Evolutionary conservation across 768 basidiomycete genomes (phyloP).

Genomic region (Strobilomyces dryophilus): DNA sequence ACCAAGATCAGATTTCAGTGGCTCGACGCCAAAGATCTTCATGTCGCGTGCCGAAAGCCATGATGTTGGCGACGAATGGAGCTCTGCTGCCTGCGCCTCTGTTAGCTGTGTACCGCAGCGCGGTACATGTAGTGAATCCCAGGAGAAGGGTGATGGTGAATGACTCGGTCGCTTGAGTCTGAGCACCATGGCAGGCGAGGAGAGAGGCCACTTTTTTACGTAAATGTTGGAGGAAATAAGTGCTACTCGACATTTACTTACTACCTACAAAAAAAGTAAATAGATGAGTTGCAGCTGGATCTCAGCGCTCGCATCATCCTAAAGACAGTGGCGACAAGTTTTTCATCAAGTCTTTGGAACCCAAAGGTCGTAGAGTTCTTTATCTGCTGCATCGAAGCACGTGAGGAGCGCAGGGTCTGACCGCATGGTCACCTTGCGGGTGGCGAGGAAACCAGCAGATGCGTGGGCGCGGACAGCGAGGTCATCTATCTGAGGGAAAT

Average conservation of each 20-base stretch:
- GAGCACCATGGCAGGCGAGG: slow-evolving; percentile 32
- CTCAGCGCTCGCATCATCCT: background rate
- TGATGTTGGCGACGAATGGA: slow-evolving; percentile 73
- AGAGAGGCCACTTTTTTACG: slow-evolving; percentile 11
- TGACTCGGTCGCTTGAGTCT: slow-evolving; percentile 41
- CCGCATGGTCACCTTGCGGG: slow-evolving; percentile 46
- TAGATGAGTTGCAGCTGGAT: background rate
- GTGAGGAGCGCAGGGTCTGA: slow-evolving; percentile 64
- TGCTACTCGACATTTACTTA: background rate
- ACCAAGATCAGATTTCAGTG: slow-evolving; percentile 64
- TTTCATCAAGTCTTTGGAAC: slow-evolving; percentile 38
- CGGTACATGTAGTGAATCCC: slow-evolving; percentile 44
- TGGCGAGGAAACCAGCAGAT: slow-evolving; percentile 22
- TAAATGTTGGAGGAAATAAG: slow-evolving; percentile 2
- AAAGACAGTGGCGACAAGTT: background rate
- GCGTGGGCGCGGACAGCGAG: slow-evolving; percentile 16
- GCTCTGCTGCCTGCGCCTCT: slow-evolving; percentile 36
- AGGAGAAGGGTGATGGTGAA: slow-evolving; percentile 57
- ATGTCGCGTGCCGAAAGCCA: slow-evolving; percentile 86
- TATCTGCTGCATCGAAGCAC: slow-evolving; percentile 73
- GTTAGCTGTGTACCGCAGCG: slow-evolving; percentile 28
- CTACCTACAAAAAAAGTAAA: no score
- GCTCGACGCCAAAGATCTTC: slow-evolving; percentile 80
- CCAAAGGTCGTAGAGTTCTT: slow-evolving; percentile 77
- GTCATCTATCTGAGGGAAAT: slow-evolving; percentile 18